These are phyloP conservation scores for Agaricus subrufescens DNA, from an alignment of 768 basidiomycete genomes.

Conservation along the genomic window DNA sequence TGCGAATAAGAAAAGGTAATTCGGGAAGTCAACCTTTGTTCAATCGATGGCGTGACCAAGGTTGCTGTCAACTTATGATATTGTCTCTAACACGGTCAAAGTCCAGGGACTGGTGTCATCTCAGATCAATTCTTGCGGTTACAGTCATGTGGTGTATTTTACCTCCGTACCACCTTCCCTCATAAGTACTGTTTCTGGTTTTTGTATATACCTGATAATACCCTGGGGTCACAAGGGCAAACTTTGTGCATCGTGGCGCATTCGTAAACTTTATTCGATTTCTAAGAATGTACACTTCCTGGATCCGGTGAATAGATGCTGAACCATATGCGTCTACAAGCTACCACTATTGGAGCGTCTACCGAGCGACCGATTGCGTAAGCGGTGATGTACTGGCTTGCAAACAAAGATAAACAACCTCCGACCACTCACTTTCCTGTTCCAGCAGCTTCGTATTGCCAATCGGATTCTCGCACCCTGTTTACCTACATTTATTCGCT, in stretches of 20 bases:
- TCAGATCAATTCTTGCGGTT: background rate
- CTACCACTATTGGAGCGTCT: background rate
- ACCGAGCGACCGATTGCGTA: background rate
- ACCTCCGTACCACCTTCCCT: background rate
- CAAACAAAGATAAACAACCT: constrained; percentile 15
- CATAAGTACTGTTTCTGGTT: background rate
- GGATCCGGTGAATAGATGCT: too few relatives aligned
- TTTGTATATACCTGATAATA: background rate
- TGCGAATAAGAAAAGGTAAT: background rate
- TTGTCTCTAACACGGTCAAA: background rate
- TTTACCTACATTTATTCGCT: background rate
- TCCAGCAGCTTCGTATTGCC: background rate
- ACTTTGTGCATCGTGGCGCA: background rate
- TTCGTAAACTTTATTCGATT: too few relatives aligned
- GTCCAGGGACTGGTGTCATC: constrained; percentile 2
- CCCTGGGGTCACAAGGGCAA: background rate
- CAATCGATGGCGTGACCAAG: constrained; percentile 27
- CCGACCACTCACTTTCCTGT: background rate
- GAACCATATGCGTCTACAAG: background rate
- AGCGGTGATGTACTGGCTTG: background rate
- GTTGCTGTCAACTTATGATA: constrained; percentile 30
- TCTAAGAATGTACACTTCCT: too few relatives aligned
- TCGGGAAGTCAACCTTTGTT: background rate
- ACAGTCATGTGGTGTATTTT: background rate
- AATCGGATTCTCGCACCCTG: background rate